Base-by-base conservation (phyloP, 148 eudicot genomes). In the Silene conica region DNA sequence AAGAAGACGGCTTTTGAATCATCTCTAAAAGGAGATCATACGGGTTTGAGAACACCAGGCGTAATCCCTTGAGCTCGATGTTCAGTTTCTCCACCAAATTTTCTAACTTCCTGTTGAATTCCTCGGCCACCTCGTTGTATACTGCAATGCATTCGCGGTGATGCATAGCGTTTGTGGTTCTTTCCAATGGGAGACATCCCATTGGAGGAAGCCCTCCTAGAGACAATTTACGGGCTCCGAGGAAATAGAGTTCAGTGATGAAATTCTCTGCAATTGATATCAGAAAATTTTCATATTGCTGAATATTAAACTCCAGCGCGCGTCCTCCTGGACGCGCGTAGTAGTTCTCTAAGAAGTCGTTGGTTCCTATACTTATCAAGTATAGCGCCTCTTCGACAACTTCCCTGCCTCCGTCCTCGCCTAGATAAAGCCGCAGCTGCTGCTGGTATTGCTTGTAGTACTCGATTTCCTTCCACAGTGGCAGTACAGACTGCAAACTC, bases 341-440 rank as follows among this genome's bases (percentile, higher is more conserved):
- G 71, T 88, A 88, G 55, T 88, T 88, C 56, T 88, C 85, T 25
- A 84, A 71, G 85, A 88, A 86, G 62, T 88, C 91, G 45, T 88
- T 88, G 56, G 91, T 88, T 67, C 91, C 91, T 13, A 82, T 54
- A 68, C 92, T 88, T 64, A 82, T 75, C 21, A 86, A 69, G 74
- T 88, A 86, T 67, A 88, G 23, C 31, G 92, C 87, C 76, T 84
- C 81, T 16, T 52, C 69, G 54, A 88, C 6, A 9, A 82, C 43
- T 46, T 79, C 58, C 6, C 62, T 74, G 31, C 87, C 87, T 73
- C 81, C 74, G 28, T 75, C 71, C 11, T 73, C 74, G 4, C 89
- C 92, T 9, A 86, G 85, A 70, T 86, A 76, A 19, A 12, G 59
- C 75, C 77, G 77, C 54, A 86, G 69, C 71, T 80, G 81, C 76